Conservation (phyloP, 352 stramenopile species). For the Phytopythium aichiense region DNA sequence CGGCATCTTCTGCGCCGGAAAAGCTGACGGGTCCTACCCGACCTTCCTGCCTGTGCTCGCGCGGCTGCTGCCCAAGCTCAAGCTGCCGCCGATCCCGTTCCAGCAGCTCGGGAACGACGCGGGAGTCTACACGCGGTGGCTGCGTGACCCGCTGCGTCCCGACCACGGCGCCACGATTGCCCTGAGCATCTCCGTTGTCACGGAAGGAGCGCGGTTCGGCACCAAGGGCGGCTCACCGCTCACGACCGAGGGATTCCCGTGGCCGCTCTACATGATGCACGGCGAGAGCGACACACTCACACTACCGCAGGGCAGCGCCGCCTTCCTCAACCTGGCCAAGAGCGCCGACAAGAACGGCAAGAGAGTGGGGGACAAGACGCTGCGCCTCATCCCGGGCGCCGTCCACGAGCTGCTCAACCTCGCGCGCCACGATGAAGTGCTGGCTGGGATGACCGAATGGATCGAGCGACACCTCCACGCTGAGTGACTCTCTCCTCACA, state of each 20-base stretch:
- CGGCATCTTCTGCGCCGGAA: slow-evolving; percentile 26
- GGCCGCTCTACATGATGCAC: slow-evolving; percentile 34
- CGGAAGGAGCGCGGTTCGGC: slow-evolving; percentile 16
- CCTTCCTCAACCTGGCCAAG: slow-evolving; percentile 24
- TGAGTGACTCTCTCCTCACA: not conserved
- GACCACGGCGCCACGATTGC: slow-evolving; percentile 24
- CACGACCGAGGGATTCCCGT: slow-evolving; percentile 20
- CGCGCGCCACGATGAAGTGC: slow-evolving; percentile 22
- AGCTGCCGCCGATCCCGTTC: slow-evolving; percentile 25
- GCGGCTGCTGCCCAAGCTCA: slow-evolving; percentile 25
- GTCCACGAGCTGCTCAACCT: slow-evolving; percentile 45
- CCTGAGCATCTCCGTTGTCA: slow-evolving; percentile 21
- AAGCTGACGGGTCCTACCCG: slow-evolving; percentile 8
- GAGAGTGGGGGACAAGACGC: slow-evolving; percentile 36
- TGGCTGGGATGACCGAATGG: slow-evolving; percentile 30
- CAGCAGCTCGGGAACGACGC: slow-evolving; percentile 25
- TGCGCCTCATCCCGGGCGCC: slow-evolving; percentile 28
- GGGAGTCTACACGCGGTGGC: slow-evolving; percentile 22
- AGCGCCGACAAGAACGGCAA: slow-evolving; percentile 29
- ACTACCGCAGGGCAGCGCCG: slow-evolving; percentile 23
- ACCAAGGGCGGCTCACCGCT: slow-evolving; percentile 15
- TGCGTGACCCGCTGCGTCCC: slow-evolving; percentile 29
- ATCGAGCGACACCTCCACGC: slow-evolving; percentile 19
- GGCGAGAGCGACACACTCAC: slow-evolving; percentile 34
- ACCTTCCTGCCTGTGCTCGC: slow-evolving; percentile 19